Evolutionary conservation across 352 stramenopile species (phyloP), one percentile per base, ranked within the genome.

Genomic region (Pythium volutum): DNA sequence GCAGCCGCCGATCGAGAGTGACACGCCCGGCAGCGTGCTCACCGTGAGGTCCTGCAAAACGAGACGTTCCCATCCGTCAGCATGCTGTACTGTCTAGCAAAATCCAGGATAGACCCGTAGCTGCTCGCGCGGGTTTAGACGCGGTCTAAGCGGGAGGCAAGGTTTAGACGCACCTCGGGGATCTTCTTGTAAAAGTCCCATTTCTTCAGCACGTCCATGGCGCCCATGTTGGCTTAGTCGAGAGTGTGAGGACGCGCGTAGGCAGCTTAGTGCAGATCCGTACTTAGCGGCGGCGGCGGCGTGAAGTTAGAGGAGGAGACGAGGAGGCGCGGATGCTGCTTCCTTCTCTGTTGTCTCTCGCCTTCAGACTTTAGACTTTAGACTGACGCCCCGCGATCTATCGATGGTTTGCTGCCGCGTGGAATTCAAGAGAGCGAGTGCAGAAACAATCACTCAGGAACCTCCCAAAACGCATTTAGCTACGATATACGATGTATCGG

Each of bases 131-230:
- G 23, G 15, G 34, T 49, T 39, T 34, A 50, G n/a, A 52, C 45
- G 25, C 25, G 16, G 38, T 48, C 42, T 6, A 53, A 7, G 36
- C 33, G 7, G 33, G 33, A 4, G 36, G 9, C 14, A 43, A 38
- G 3, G 22, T 2, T 25, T 29, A 41, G 27, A 68, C 70, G 55
- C 59, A 93, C 83, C 79, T 95, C 86, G 7, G 86, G 86, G 71
- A 95, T 95, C 80, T 95, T 95, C 74, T 95, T 95, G 84, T 95
- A 95, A 55, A 95, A 95, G 73, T 95, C 86, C 86, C 86, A 95
- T 69, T 95, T 95, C 77, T 93, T 95, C 55, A 95, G 66, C 62
- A 92, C 84, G 67, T 95, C 86, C 71, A 93, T 89, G 23, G 82
- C 84, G 43, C 86, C 86, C 86, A 95, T 95, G 12, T 26, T 71